Conservation (phyloP, 306 rosid species). For the Spatholobus suberectus region DNA sequence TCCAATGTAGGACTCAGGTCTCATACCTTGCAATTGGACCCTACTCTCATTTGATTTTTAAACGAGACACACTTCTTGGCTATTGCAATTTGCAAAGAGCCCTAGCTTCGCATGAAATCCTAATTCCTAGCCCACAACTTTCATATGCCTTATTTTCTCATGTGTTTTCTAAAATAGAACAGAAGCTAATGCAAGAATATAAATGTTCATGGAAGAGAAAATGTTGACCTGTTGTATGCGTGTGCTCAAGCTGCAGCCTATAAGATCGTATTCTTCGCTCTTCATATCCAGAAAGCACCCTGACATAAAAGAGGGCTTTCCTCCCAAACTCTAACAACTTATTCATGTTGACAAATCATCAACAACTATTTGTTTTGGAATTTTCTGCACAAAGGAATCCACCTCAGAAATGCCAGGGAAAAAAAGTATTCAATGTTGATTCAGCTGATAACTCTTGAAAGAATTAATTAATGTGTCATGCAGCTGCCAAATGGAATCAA, state of each 20-base stretch:
- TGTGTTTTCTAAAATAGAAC: conserved; percentile 20
- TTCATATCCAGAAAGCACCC: conserved; percentile 91
- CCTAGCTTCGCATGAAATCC: conserved; percentile 31
- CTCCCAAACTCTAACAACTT: conserved; percentile 63
- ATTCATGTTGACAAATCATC: conserved; percentile 47
- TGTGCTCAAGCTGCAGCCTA: conserved; percentile 69
- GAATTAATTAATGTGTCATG: background rate
- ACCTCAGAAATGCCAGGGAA: conserved; percentile 16
- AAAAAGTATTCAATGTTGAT: conserved; percentile 22
- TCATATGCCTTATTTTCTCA: background rate
- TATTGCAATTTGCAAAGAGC: conserved; percentile 8
- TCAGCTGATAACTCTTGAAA: conserved; percentile 25
- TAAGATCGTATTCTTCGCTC: conserved; percentile 76
- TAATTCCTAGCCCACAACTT: conserved; percentile 1
- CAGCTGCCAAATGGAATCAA: conserved; percentile 26
- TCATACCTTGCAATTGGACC: background rate
- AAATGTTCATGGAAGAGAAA: conserved; percentile 6
- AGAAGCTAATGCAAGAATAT: conserved; percentile 13
- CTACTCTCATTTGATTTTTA: background rate
- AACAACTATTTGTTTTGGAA: conserved; percentile 20
- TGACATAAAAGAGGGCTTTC: conserved; percentile 69
- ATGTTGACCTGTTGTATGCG: conserved; percentile 46
- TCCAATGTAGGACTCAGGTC: background rate
- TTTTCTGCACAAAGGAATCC: conserved; percentile 43
- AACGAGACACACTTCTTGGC: conserved; percentile 24